phyloP scores from a whole-genome alignment of 2,329 filamentous ascomycete genomes.

The Colletotrichum nymphaeae region DNA sequence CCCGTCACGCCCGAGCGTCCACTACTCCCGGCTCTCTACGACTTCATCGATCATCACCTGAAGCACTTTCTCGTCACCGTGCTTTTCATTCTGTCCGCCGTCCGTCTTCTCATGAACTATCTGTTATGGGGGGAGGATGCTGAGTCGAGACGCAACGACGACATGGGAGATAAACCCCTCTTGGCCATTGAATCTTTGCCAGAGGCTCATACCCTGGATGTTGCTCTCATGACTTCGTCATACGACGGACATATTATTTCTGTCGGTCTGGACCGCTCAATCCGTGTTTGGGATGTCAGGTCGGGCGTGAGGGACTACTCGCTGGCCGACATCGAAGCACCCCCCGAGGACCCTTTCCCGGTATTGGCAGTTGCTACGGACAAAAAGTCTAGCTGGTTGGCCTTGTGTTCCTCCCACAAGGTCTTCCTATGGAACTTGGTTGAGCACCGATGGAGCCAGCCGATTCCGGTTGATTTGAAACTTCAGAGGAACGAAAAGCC shows the following conservation, averaged over 20 bases:
- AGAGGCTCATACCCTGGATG: constrained; percentile 75
- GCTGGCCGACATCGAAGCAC: constrained; percentile 52
- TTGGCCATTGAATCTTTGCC: constrained; percentile 71
- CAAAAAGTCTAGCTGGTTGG: constrained; percentile 72
- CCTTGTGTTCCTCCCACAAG: constrained; percentile 69
- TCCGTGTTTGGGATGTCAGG: constrained; percentile 74
- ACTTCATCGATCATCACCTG: constrained; percentile 73
- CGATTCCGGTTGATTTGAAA: constrained; percentile 64
- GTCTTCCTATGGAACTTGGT: constrained; percentile 74
- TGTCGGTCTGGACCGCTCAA: constrained; percentile 75
- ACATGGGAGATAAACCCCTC: constrained; percentile 59
- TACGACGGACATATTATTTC: constrained; percentile 75
- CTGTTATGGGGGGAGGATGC: constrained; percentile 74
- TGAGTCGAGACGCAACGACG: constrained; percentile 56
- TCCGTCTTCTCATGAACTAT: constrained; percentile 79
- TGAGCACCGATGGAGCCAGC: constrained; percentile 67
- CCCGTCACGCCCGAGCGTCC: constrained; percentile 61
- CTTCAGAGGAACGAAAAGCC: constrained; percentile 69
- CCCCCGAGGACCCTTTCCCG: constrained; percentile 63
- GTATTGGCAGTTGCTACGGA: constrained; percentile 74
- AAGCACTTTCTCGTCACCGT: constrained; percentile 71
- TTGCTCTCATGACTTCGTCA: constrained; percentile 72
- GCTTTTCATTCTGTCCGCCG: constrained; percentile 70
- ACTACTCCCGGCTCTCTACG: constrained; percentile 70
- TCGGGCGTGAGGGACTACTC: constrained; percentile 55